Evolutionary conservation across 352 stramenopile species (phyloP).

Genomic region (Phytophthora lateralis): DNA sequence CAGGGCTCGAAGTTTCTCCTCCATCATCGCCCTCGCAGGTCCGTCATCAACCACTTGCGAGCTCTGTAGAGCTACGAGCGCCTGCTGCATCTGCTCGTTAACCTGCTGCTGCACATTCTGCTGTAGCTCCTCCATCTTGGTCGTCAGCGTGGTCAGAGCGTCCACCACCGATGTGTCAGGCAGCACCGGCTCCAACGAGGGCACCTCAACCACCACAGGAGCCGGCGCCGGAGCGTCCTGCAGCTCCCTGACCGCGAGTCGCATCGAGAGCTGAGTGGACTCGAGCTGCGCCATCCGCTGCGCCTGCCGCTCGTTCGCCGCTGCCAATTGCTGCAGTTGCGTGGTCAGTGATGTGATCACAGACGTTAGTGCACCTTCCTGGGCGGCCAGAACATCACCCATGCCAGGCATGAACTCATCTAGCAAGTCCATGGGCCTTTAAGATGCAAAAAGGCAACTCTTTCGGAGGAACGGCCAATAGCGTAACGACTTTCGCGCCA

Average conservation of each 20-base stretch:
- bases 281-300: constrained; percentile 47
- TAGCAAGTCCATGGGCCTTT: constrained; percentile 52
- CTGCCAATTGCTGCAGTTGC: constrained; percentile 55
- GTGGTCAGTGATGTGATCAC: constrained; percentile 55
- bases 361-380: constrained; percentile 64
- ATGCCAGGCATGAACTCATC: constrained; percentile 73
- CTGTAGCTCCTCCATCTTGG: constrained; percentile 28
- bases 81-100: constrained; percentile 22
- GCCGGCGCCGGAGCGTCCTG: constrained; percentile 20
- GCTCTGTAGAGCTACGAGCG: constrained; percentile 7
- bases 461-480: constrained; percentile 1
- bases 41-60: constrained; percentile 25
- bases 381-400: constrained; percentile 58
- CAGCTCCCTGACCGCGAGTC: constrained; percentile 29
- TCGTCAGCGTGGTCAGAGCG: constrained; percentile 18
- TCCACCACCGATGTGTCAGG: constrained; percentile 19
- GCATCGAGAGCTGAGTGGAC: constrained; percentile 32
- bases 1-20: constrained; percentile 27
- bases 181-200: constrained; percentile 7
- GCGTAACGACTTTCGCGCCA: constrained; percentile 7
- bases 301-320: constrained; percentile 41
- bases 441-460: constrained; percentile 1
- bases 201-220: constrained; percentile 33
- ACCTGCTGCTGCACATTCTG: constrained; percentile 37
- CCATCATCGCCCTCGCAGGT: constrained; percentile 28